phyloP scores from a whole-genome alignment of 441 rosid species.

The Arabidopsis lyrata region DNA sequence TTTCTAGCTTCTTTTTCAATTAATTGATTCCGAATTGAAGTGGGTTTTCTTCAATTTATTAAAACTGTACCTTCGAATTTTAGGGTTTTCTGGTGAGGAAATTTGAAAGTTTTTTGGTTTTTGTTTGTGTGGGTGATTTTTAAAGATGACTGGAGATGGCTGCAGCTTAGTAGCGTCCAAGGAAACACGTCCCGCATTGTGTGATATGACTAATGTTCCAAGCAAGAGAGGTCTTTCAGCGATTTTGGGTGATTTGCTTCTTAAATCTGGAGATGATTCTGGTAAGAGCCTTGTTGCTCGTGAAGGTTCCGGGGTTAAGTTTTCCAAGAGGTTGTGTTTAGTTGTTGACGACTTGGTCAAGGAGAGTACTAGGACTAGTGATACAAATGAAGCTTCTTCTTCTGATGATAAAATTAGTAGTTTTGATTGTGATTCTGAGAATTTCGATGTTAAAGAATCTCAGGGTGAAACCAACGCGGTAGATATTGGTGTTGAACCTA shows the following conservation, averaged over 20 bases:
- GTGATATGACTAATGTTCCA: conserved; percentile 68
- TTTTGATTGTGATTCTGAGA: conserved; percentile 36
- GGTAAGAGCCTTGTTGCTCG: conserved; percentile 30
- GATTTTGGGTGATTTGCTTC: conserved; percentile 51
- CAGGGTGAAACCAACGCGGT: conserved; percentile 46
- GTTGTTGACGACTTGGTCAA: conserved; percentile 61
- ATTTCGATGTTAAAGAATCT: conserved; percentile 40
- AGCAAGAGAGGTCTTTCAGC: conserved; percentile 58
- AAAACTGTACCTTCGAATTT: not conserved
- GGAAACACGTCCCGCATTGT: conserved; percentile 50
- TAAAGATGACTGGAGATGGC: conserved; percentile 61
- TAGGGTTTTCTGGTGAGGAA: conserved; percentile 19
- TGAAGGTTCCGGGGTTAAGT: conserved; percentile 45
- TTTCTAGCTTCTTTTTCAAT: not conserved
- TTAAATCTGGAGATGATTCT: conserved; percentile 50
- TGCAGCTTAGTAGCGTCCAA: conserved; percentile 44
- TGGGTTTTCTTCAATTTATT: conserved; percentile 23
- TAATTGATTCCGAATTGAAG: conserved; percentile 11
- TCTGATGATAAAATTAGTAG: conserved; percentile 36
- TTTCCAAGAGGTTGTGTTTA: conserved; percentile 53
- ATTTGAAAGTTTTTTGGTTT: not conserved
- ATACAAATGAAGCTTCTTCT: conserved; percentile 43
- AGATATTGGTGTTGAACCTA: conserved; percentile 32
- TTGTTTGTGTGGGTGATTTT: conserved; percentile 8
- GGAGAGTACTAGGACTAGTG: conserved; percentile 49